These are phyloP conservation scores for Hansenula lynferdii DNA, from an alignment of 1,139 yeast species.

Conservation along the genomic window DNA sequence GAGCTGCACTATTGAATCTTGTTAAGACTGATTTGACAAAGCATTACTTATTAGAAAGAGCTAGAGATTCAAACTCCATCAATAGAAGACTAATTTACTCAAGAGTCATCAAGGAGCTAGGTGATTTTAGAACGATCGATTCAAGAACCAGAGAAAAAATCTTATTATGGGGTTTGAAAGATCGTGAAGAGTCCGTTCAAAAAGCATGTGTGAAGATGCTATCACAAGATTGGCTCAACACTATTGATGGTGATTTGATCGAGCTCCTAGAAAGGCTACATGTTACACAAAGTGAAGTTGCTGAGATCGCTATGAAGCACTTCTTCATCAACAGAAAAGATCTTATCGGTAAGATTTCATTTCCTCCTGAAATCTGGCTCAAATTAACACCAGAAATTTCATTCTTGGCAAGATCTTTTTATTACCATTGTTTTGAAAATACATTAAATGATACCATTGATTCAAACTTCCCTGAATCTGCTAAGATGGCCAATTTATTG, in stretches of 20 bases:
- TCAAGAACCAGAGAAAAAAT: constrained; percentile 60
- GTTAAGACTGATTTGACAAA: constrained; percentile 50
- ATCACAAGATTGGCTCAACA: constrained; percentile 65
- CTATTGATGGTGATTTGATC: constrained; percentile 63
- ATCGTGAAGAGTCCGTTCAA: constrained; percentile 72
- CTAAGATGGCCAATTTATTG: constrained; percentile 59
- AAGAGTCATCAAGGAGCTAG: constrained; percentile 61
- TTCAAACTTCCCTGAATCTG: constrained; percentile 72
- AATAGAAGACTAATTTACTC: constrained; percentile 74
- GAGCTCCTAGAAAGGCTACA: constrained; percentile 69
- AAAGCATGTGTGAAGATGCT: constrained; percentile 71
- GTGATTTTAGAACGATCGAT: constrained; percentile 59
- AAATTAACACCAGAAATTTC: constrained; percentile 71
- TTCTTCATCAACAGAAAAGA: constrained; percentile 64
- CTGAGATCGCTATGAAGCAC: constrained; percentile 60
- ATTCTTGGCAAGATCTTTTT: constrained; percentile 65
- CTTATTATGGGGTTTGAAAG: constrained; percentile 81
- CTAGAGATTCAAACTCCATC: constrained; percentile 69
- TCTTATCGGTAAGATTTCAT: constrained; percentile 48
- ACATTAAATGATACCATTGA: constrained; percentile 58
- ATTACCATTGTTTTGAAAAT: constrained; percentile 55
- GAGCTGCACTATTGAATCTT: constrained; percentile 75
- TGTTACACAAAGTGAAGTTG: constrained; percentile 59
- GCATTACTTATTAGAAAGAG: constrained; percentile 68
- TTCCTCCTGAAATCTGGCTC: constrained; percentile 62